phyloP scores from a whole-genome alignment of 2,329 filamentous ascomycete species.

The Xylariaceae sp. region DNA sequence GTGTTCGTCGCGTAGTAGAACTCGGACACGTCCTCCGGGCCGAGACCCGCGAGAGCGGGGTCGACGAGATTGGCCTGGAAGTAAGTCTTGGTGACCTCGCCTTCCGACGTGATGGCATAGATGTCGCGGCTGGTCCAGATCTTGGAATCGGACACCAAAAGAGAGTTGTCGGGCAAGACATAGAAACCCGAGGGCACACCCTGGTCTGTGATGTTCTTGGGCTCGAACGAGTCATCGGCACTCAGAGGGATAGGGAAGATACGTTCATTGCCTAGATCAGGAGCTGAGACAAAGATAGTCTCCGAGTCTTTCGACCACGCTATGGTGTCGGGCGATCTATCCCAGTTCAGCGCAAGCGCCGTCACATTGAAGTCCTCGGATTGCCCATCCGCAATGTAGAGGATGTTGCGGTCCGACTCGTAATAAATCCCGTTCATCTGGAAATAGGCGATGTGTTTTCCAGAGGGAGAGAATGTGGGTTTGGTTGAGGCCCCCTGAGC shows the following conservation, averaged over 20 bases:
- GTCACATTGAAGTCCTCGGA: slow-evolving; percentile 47
- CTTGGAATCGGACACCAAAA: slow-evolving; percentile 40
- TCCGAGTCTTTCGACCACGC: slow-evolving; percentile 35
- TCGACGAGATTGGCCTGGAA: slow-evolving; percentile 42
- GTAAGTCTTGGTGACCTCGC: slow-evolving; percentile 34
- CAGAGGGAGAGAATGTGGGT: slow-evolving; percentile 58
- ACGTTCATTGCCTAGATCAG: slow-evolving; percentile 36
- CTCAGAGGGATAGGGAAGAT: slow-evolving; percentile 38
- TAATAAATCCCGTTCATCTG: slow-evolving; percentile 64
- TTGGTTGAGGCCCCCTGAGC: slow-evolving; percentile 40
- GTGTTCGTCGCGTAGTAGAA: slow-evolving; percentile 41
- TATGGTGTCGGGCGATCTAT: slow-evolving; percentile 32
- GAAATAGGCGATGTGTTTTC: slow-evolving; percentile 60
- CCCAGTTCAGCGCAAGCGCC: slow-evolving; percentile 37
- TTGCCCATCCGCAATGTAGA: slow-evolving; percentile 47
- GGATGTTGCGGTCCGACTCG: slow-evolving; percentile 48
- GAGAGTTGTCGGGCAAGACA: slow-evolving; percentile 31
- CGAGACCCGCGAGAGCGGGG: slow-evolving; percentile 37
- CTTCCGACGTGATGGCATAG: slow-evolving; percentile 33
- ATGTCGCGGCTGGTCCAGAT: slow-evolving; percentile 42
- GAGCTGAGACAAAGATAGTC: slow-evolving; percentile 35
- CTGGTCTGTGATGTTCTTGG: slow-evolving; percentile 40
- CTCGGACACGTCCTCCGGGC: slow-evolving; percentile 38
- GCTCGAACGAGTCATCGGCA: slow-evolving; percentile 34
- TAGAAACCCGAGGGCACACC: slow-evolving; percentile 35